Conservation (phyloP, 805 yeast species). For the Pichia thaimueangensis region DNA sequence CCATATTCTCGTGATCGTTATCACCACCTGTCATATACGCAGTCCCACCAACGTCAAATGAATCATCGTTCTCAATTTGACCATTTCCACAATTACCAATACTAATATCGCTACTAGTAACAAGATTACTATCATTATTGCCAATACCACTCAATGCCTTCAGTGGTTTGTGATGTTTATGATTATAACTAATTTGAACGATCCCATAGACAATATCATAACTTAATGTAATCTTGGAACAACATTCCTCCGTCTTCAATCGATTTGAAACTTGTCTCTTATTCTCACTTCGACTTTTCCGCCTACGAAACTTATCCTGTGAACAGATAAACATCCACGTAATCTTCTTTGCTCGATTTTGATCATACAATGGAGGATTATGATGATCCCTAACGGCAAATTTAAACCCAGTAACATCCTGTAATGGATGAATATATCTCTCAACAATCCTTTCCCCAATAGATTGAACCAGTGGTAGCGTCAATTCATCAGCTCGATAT, state of each 20-base stretch:
- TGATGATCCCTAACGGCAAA: constrained; percentile 42
- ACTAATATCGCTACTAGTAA: neutral
- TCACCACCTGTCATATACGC: no score
- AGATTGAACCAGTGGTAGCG: constrained; percentile 27
- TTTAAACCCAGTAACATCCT: constrained; percentile 35
- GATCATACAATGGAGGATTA: constrained; percentile 27
- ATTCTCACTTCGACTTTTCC: constrained; percentile 36
- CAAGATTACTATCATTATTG: neutral
- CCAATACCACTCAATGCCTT: neutral
- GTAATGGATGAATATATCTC: constrained; percentile 35
- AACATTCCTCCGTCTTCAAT: constrained; percentile 36
- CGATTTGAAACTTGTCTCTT: constrained; percentile 34
- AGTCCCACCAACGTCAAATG: no score
- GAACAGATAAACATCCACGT: constrained; percentile 41
- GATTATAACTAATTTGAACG: constrained; percentile 33
- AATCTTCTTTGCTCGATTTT: constrained; percentile 33
- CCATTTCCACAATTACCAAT: neutral
- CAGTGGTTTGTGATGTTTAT: constrained; percentile 34
- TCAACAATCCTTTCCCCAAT: constrained; percentile 32
- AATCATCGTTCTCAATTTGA: neutral
- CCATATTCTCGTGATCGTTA: neutral
- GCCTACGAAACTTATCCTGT: constrained; percentile 37
- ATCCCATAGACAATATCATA: constrained; percentile 35
- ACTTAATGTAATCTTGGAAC: constrained; percentile 34
- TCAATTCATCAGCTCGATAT: constrained; percentile 28